Percentiles rank a stretch among this genome's conserved stretches.
Conservation (phyloP, 495 filamentous ascomycete genomes). For the Hypoxylon lienhwacheense region DNA sequence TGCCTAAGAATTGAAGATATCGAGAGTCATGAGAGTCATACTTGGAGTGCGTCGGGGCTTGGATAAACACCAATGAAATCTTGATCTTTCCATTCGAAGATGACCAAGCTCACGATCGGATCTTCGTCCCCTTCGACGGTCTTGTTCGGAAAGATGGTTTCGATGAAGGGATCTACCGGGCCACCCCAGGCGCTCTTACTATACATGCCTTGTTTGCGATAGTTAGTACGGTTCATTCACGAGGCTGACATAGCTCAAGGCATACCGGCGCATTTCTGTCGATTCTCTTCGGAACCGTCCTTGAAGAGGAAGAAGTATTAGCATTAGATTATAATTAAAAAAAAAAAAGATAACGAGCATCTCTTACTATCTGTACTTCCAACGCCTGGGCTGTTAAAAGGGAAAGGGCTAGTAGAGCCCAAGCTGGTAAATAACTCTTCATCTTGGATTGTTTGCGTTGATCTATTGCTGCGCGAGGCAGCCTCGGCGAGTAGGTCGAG, state of each 20-base stretch:
- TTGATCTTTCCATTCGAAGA: constrained; percentile 93
- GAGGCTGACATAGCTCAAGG: neutral
- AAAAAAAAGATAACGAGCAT: neutral
- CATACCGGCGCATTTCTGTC: constrained; percentile 77
- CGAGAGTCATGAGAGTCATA: constrained; percentile 27
- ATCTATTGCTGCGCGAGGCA: constrained; percentile 35
- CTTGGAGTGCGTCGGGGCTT: constrained; percentile 31
- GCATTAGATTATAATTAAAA: constrained; percentile 7
- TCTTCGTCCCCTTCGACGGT: constrained; percentile 60
- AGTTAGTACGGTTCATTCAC: constrained; percentile 16
- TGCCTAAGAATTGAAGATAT: neutral
- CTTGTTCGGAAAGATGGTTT: constrained; percentile 73
- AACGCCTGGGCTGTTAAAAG: constrained; percentile 62
- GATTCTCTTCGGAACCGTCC: constrained; percentile 74
- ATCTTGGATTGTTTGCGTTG: constrained; percentile 37
- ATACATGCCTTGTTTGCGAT: constrained; percentile 76
- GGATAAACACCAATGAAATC: constrained; percentile 67
- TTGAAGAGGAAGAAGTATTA: constrained; percentile 37
- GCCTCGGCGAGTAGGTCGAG: constrained; percentile 31
- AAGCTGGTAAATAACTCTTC: constrained; percentile 45
- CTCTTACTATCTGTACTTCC: constrained; percentile 58
- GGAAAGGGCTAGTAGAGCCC: constrained; percentile 53
- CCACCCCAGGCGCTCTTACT: constrained; percentile 88
- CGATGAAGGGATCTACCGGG: constrained; percentile 82
- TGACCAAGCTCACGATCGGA: constrained; percentile 77